These are phyloP conservation scores for Tylopilus sp. DNA, from an alignment of 768 basidiomycete species.

Conservation along the genomic window DNA sequence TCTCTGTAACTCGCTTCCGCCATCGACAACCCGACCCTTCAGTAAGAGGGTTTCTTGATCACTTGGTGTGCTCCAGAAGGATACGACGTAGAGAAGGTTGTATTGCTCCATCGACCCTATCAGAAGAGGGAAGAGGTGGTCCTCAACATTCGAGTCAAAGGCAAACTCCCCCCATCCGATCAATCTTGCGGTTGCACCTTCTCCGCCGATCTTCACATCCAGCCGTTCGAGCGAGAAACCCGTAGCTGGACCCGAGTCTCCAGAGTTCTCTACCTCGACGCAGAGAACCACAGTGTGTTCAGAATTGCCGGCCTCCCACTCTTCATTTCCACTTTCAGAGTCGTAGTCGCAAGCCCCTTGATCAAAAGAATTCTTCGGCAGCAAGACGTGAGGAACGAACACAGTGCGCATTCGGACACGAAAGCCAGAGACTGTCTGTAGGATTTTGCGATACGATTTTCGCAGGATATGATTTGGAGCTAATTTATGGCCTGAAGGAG, in stretches of 20 bases:
- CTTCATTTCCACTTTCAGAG: conserved; percentile 47
- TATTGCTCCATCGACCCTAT: conserved; percentile 77
- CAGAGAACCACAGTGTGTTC: conserved; percentile 88
- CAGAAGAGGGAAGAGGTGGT: conserved; percentile 62
- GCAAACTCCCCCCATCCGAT: conserved; percentile 47
- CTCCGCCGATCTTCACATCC: conserved; percentile 71
- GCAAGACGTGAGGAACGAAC: conserved; percentile 80
- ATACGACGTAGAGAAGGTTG: conserved; percentile 88
- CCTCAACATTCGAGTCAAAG: conserved; percentile 33
- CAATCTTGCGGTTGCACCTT: conserved; percentile 49
- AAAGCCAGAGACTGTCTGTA: conserved; percentile 79
- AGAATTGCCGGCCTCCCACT: conserved; percentile 64
- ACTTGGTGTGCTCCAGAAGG: conserved; percentile 66
- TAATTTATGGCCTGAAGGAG: conserved; percentile 46
- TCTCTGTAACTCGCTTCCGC: conserved; percentile 54
- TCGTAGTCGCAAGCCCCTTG: conserved; percentile 32
- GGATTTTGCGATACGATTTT: conserved; percentile 80
- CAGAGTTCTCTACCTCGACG: conserved; percentile 84
- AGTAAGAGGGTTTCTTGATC: conserved; percentile 42
- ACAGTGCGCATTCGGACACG: conserved; percentile 93
- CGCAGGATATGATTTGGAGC: conserved; percentile 66
- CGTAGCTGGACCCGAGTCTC: conserved; percentile 54
- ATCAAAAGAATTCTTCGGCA: conserved; percentile 40
- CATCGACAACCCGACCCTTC: conserved; percentile 30
- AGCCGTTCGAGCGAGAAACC: conserved; percentile 77